A percentile compares a stretch with the other conserved stretches of the same genome.
phyloP scores from a whole-genome alignment of 73 alveolate genomes.

The Stentor roeselii region DNA sequence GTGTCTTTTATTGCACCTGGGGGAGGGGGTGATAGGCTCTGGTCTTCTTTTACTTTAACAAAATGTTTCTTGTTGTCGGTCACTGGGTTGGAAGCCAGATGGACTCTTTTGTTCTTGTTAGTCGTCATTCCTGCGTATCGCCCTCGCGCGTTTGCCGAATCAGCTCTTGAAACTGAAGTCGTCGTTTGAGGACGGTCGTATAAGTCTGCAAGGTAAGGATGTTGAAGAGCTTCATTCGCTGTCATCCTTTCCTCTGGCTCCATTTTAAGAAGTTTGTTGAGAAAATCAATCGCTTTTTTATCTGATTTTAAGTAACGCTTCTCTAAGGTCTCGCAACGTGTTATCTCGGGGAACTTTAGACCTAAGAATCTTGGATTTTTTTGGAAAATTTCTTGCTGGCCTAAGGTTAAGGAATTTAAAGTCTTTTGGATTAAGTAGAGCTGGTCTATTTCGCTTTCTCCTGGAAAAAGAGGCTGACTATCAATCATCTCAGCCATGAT shows the following conservation, averaged over 20 bases:
- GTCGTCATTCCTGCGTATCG: neutral
- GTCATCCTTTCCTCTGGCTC: constrained; percentile 86
- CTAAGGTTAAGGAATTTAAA: constrained; percentile 78
- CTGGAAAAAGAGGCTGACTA: constrained; percentile 95
- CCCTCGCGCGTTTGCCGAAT: neutral
- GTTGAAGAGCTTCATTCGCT: constrained; percentile 82
- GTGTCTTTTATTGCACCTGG: neutral
- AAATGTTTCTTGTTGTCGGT: neutral
- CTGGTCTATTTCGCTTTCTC: constrained; percentile 90
- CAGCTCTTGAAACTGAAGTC: neutral
- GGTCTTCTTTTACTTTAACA: neutral
- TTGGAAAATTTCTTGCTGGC: constrained; percentile 67
- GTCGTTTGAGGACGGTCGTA: neutral
- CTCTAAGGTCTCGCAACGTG: constrained; percentile 91
- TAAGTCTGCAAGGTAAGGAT: constrained; percentile 81
- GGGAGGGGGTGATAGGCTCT: neutral
- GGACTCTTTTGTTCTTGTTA: neutral
- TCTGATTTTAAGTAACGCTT: constrained; percentile 46
- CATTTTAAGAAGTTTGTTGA: constrained; percentile 74
- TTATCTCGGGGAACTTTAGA: constrained; percentile 82
- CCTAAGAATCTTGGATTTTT: constrained; percentile 88
- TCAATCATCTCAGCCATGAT: constrained; percentile 93
- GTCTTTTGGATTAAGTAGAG: constrained; percentile 78
- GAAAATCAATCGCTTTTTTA: constrained; percentile 52
- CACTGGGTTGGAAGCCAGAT: neutral